Evolutionary conservation across 2,329 filamentous ascomycete genomes (phyloP).

Genomic region (Cordyceps tenuipes): DNA sequence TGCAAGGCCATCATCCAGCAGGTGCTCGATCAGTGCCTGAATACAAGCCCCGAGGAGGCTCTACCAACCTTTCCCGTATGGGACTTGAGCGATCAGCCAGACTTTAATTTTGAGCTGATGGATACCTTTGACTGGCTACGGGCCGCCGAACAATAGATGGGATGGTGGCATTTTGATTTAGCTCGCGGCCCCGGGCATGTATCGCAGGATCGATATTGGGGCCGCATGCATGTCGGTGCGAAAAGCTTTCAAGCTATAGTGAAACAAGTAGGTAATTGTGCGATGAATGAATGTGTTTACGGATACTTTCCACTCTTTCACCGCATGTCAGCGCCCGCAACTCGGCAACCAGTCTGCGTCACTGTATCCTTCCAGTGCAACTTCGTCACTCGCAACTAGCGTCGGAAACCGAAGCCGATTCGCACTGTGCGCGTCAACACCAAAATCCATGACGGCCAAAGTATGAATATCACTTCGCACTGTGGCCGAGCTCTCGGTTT

Average conservation of each 20-base stretch:
- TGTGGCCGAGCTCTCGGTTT: not conserved
- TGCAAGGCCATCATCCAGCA: slow-evolving; percentile 41
- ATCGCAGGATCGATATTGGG: not conserved
- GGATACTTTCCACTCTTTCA: not conserved
- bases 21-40: slow-evolving; percentile 42
- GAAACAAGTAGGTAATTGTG: not conserved
- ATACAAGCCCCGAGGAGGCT: slow-evolving; percentile 22
- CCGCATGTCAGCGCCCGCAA: not conserved
- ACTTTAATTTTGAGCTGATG: slow-evolving; percentile 34
- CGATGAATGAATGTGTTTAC: not conserved
- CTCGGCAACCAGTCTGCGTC: not conserved
- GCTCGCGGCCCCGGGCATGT: slow-evolving; percentile 10
- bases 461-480: not conserved
- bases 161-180: not conserved
- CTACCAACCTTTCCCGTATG: slow-evolving; percentile 25
- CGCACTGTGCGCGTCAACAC: not conserved
- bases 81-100: slow-evolving; percentile 20
- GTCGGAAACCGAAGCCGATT: not conserved
- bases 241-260: not conserved
- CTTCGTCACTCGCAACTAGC: not conserved
- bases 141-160: not conserved
- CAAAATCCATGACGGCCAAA: not conserved
- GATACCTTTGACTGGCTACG: slow-evolving; percentile 34
- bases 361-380: not conserved
- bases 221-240: not conserved